Base-by-base conservation (phyloP, 305 asterid genomes). In the Fraxinus albicans region DNA sequence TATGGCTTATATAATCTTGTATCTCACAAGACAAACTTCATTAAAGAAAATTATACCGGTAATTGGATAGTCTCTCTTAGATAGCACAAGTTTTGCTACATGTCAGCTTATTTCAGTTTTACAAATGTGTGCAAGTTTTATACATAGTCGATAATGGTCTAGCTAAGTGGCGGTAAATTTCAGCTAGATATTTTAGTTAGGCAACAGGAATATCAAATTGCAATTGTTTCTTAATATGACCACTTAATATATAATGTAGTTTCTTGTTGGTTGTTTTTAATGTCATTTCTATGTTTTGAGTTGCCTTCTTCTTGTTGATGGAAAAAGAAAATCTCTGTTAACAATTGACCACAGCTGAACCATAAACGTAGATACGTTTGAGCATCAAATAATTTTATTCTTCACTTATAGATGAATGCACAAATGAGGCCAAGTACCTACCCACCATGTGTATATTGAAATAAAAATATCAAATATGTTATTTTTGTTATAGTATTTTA, bases 161-260 rank as follows among this genome's bases (percentile, higher is more conserved):
- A 67, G 67, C 73, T 2, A 31, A 23, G 34, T 1, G 17, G 78
- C 44, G 7, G 33, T 81, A 44, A 29, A 34, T 47, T 27, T 60
- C 40, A 73, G 76, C 12, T 33, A 13, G 79, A 9, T 72, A n/a
- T 50, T 38, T 15, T 73, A 12, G 83, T 72, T 70, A 40, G 36
- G 17, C 33, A 63, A 17, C 27, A 38, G 35, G 21, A 67, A 76
- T 34, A 34, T 42, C 80, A 69, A 25, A 47, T 63, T 82, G 23
- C 50, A 73, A 21, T 50, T 42, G 85, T 82, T 80, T 42, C 80
- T 78, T 63, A 34, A 7, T 73, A 60, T 21, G 79, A 40, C 73
- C 72, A 29, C 69, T 79, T 65, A 55, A n/a, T 29, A 9, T 21
- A 31, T 9, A 9, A 44, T 67, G 33, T 73, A 47, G 74, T 33